Evolutionary conservation across 805 yeast genomes (phyloP), one percentile per base, ranked within the genome.

Genomic region (Yamadazyma ubonensis): DNA sequence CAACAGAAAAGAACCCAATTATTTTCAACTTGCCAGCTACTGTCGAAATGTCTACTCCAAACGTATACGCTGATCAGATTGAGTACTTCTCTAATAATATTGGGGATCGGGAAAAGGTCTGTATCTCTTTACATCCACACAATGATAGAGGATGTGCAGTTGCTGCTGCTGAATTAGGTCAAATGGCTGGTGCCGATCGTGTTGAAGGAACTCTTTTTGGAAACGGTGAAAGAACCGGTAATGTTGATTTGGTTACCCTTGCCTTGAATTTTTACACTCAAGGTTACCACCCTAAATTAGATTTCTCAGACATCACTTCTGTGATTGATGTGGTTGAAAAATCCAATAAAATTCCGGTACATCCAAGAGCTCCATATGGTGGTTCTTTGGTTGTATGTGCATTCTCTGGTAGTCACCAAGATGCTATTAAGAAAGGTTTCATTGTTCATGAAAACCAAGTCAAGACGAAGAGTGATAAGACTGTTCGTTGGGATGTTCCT

Each of bases 141-240:
- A 85, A 85, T 51, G 93, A 85, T 63, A 75, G 95, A 54, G 95
- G 95, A 16, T 84, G 91, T 59, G 90, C 86, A 10, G 90, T 85
- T n/a, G 93, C 91, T 8, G 93, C 93, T 25, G 83, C 89, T 3
- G 95, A 85, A 62, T 73, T 85, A 41, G 95, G 86, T 33, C 81
- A 79, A 54, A 54, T 85, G 62, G 95, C 88, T 2, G 95, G 95
- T 39, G 95, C 88, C n/a, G 88, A 85, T 59, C 76, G 95, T 60
- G 85, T 85, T 18, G 95, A 85, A 63, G 95, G 95, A 16, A 85
- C 91, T 65, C 64, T 85, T 34, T 85, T 85, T 52, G 95, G 93
- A 37, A 85, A 85, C 54, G 93, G 95, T 50, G 95, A 85, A 68
- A 78, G 95, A 61, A 85, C 95, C 3, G 95, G 95, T 48, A 85